Evolutionary conservation across 129 eudicot species (phyloP), one percentile per base, ranked within the genome.

Genomic region (Saposhnikovia divaricata): DNA sequence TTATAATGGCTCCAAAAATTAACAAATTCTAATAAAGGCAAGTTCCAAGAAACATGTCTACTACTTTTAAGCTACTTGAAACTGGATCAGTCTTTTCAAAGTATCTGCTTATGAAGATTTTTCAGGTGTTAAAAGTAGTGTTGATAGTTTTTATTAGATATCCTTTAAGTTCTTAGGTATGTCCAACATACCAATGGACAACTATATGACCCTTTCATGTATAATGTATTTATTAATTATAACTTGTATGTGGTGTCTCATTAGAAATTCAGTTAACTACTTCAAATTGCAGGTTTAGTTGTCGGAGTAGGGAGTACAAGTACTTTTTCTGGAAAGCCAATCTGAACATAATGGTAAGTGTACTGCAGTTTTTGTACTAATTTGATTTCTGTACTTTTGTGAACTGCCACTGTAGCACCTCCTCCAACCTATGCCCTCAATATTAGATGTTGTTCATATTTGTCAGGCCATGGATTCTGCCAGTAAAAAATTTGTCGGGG

Each of bases 251-350:
- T 25, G 34, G 14, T 61, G 15, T 61, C n/a, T 61, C 69, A 61
- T n/a, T 10, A 7, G 34, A 61, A n/a, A n/a, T 61, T 43, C 47
- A 47, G 45, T 14, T 48, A 21, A 34, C 16, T 61, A 42, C 28
- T 59, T 23, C 31, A n/a, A 61, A 70, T 80, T 86, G 89, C 97
- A 95, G 98, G 88, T 95, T 95, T 87, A 86, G 93, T 78, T 95
- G 98, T 88, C 71, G 84, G 80, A 83, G 91, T 88, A 92, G 98
- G 87, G 91, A 87, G 78, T 95, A 95, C 90, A 90, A 85, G 81
- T 95, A 95, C 87, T 92, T 92, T 78, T 95, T 95, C 80, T 92
- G 98, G 98, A 82, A 86, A 79, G 93, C 84, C 63, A 87, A 90
- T 80, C 87, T 95, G 83, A 79, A 92, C 82, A 82, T 87, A 81